Base-by-base conservation (phyloP, 768 basidiomycete species). In the Phanerodontia chrysosporium region DNA sequence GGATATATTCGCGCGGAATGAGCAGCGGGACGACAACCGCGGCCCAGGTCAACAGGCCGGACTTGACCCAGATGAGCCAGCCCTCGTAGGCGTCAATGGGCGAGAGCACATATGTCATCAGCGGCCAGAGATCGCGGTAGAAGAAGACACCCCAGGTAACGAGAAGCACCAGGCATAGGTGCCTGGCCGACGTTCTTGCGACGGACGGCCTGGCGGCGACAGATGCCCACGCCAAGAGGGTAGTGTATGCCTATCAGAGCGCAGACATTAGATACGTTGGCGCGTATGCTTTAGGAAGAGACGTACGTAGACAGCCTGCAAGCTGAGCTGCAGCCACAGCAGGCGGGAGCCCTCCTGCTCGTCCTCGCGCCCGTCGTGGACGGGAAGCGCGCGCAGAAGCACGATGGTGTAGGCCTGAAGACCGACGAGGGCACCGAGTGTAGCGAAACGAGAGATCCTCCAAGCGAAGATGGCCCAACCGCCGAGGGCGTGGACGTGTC, bases 111-210 rank as follows among this genome's bases (percentile, higher is more conserved):
- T 67, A 72, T 0, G 76, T 78, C 16, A 70, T 66, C 0, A 78
- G 63, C 1, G 78, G 78, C 68, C 70, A 79, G 5, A 81, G 32
- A 27, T 69, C 64, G 21, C 77, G 69, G 62, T 77, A 77, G 16
- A 66, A 61, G 62, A 73, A 79, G 6, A 76, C 66, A 14, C 51
- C 58, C 65, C 70, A 76, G 3, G 66, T 66, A 36, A 66, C 55
- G 22, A 75, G 52, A 5, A 78, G 65, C 7, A 78, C 65, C 48
- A 65, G 64, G 49, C 69, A 67, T 29, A 74, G 65, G 57, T 77
- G 77, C 9, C 65, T 62, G 59, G 66, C 67, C 5, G 70, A 62
- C 13, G 66, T 64, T 9, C 60, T 25, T 9, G 67, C 69, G 1
- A 70, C 18, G 0, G 62, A 63, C 2, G 69, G 59, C 2, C 68